Conservation (phyloP, 2,329 filamentous ascomycete genomes). For the Hypomyces rosellus region DNA sequence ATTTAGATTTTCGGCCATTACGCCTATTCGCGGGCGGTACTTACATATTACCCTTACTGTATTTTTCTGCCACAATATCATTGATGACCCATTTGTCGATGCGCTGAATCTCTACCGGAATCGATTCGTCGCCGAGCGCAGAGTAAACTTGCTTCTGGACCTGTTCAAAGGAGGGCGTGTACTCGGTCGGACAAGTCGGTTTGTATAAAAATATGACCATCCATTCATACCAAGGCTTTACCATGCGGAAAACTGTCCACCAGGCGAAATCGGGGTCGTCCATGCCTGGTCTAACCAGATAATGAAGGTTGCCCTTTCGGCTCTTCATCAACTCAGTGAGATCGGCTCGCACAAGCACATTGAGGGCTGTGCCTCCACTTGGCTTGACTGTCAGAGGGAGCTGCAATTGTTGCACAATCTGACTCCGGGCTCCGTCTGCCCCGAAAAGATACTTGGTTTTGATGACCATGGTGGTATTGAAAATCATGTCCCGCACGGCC, state of each 20-base stretch:
- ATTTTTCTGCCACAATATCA: not conserved
- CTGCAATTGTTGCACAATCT: not conserved
- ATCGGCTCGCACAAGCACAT: not conserved
- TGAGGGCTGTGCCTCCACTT: not conserved
- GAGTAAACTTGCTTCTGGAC: not conserved
- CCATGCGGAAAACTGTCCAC: not conserved
- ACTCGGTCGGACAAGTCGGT: no score
- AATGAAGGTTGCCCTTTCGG: not conserved
- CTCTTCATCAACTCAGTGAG: not conserved
- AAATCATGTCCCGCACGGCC: no score
- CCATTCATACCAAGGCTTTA: not conserved
- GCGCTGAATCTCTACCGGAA: not conserved
- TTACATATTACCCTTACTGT: not conserved
- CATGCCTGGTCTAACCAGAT: not conserved
- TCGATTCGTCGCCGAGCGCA: not conserved
- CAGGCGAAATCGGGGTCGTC: not conserved
- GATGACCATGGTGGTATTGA: no score
- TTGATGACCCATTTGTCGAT: conserved; percentile 1
- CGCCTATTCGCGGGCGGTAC: no score
- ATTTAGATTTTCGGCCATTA: no score
- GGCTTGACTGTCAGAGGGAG: not conserved
- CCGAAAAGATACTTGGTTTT: no score
- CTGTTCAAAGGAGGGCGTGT: no score
- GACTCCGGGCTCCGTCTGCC: no score
- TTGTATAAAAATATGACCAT: no score